phyloP scores from a whole-genome alignment of 768 basidiomycete species.

The Suillus fuscotomentosus region DNA sequence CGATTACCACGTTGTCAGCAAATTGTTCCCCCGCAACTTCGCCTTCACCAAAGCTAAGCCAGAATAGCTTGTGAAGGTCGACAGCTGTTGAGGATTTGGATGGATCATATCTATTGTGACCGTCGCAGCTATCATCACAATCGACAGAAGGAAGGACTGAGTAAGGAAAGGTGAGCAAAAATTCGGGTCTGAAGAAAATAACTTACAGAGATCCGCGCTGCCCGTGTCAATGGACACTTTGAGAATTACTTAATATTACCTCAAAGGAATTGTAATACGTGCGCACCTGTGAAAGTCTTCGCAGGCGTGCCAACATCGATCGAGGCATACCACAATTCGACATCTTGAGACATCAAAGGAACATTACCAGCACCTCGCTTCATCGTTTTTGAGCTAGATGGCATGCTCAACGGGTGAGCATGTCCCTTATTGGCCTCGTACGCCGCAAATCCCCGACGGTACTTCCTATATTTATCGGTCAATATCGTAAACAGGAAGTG shows the following conservation, averaged over 20 bases:
- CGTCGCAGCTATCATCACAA: conserved; percentile 29
- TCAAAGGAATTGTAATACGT: not conserved
- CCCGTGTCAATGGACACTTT: conserved; percentile 51
- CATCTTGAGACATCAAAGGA: conserved; percentile 36
- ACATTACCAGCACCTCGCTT: conserved; percentile 30
- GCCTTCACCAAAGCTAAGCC: conserved; percentile 38
- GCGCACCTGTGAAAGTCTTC: conserved; percentile 38
- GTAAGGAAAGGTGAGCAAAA: conserved; percentile 27
- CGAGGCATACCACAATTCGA: conserved; percentile 44
- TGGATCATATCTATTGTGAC: conserved; percentile 32
- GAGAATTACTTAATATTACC: not conserved
- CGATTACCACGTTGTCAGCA: conserved; percentile 42
- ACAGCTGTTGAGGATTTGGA: conserved; percentile 32
- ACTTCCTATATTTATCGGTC: conserved; percentile 34
- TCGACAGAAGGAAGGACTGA: conserved; percentile 37
- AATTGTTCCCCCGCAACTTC: conserved; percentile 38
- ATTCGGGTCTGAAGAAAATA: not conserved
- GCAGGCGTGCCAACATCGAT: conserved; percentile 50
- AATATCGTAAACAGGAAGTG: not conserved
- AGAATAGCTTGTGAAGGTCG: conserved; percentile 28
- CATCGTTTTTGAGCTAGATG: not conserved
- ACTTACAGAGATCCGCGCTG: conserved; percentile 41
- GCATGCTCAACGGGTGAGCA: conserved; percentile 31
- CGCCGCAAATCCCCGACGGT: conserved; percentile 39
- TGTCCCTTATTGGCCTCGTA: conserved; percentile 45